Base-by-base conservation (phyloP, 75 land plant species). In the Pinus taeda region DNA sequence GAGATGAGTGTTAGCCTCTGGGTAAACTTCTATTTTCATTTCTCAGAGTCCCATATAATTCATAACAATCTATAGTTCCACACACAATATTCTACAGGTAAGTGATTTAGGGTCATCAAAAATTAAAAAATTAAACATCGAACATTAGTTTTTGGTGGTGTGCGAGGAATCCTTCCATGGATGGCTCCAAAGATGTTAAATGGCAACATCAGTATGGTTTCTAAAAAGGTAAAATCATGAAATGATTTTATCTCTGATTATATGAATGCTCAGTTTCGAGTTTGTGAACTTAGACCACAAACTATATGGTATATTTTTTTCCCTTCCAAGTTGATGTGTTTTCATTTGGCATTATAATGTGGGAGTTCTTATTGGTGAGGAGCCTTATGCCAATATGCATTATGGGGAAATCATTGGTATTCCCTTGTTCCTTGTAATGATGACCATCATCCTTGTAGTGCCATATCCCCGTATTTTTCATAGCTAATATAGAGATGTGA, bases 361-460 rank as follows among this genome's bases (percentile, higher is more conserved):
- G 98, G 97, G 98, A 96, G 82, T 90, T 96, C 89, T 96, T 6
- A 96, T 97, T 26, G 94, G 98, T 30, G 98, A 96, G 79, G 98
- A 96, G 78, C 98, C 98, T 11, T 96, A 96, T 79, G 94, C 96
- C 3, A 84, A 85, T 73, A 88, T 96, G 94, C 98, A 96, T 80
- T 93, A 85, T 78, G 98, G 98, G 63, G 90, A 91, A 57, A 96
- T 96, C 42, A 93, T 93, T 76, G 98, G 98, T 96, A 81, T 60
- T 80, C 3, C 29, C 14, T 72, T 15, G 20, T 37, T 66, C 70
- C 17, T 66, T 63, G 26, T 12, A 37, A 21, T 42, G 57, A n/a
- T 72, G 15, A 53, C n/a, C 30, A 17, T 55, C 15, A 15, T 66
- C 36, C 18, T 71, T 71, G 21, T 37, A 0, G 3, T 33, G 70